These are phyloP conservation scores for Cladosporium velox DNA, from an alignment of 2,329 filamentous ascomycete genomes.

Conservation along the genomic window DNA sequence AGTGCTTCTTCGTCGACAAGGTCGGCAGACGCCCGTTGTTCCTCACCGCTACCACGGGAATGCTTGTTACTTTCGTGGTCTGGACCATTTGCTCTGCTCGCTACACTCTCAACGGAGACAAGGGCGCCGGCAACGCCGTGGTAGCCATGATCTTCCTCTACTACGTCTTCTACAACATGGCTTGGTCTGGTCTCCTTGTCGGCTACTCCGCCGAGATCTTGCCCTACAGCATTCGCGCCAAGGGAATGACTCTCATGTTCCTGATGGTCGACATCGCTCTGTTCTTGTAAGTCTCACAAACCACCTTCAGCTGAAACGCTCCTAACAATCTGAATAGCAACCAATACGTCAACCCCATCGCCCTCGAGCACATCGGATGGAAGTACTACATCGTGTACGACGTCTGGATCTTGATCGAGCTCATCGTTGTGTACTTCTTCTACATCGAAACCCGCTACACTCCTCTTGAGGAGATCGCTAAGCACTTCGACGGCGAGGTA, in stretches of 20 bases:
- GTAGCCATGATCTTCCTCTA: conserved; percentile 40
- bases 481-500: conserved; percentile 44
- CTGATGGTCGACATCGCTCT: conserved; percentile 49
- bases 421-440: conserved; percentile 37
- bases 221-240: conserved; percentile 50
- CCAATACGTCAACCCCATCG: conserved; percentile 40
- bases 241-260: conserved; percentile 48
- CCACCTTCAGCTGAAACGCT: not conserved
- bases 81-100: conserved; percentile 42
- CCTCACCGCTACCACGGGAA: conserved; percentile 41
- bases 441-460: conserved; percentile 49
- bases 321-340: conserved; percentile 26
- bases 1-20: conserved; percentile 40
- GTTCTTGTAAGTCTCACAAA: conserved; percentile 36
- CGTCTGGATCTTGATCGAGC: conserved; percentile 37
- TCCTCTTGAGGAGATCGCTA: conserved; percentile 49
- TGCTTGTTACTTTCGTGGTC: conserved; percentile 43
- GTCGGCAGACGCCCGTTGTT: conserved; percentile 41
- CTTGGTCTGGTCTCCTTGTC: conserved; percentile 47
- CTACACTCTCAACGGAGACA: conserved; percentile 30
- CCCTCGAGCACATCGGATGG: conserved; percentile 32
- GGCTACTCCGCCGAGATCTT: conserved; percentile 51
- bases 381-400: conserved; percentile 38
- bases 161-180: conserved; percentile 42
- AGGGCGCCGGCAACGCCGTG: conserved; percentile 34